Conservation (phyloP, 192 early-diverging fungal genomes). For the Podila clonocystis region DNA sequence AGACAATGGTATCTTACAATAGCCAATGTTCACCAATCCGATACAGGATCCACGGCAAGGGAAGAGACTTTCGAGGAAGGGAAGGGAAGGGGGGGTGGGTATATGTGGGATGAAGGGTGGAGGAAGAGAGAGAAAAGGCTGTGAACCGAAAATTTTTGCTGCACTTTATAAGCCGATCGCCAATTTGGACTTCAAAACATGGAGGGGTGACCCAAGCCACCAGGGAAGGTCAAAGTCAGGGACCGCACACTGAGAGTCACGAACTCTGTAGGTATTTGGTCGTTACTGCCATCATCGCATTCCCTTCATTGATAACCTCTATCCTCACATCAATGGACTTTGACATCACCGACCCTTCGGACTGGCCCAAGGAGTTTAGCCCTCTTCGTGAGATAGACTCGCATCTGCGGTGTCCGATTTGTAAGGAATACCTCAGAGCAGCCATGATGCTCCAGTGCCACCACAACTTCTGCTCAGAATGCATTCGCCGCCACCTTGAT, state of each 20-base stretch:
- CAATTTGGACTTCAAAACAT: background rate
- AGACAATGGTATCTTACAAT: background rate
- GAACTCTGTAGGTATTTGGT: background rate
- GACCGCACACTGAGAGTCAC: background rate
- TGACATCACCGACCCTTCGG: slow-evolving; percentile 74
- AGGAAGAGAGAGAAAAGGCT: background rate
- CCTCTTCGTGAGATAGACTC: slow-evolving; percentile 70
- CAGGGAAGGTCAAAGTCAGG: background rate
- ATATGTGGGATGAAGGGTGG: slow-evolving; percentile 4
- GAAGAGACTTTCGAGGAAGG: background rate
- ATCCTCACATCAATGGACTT: slow-evolving; percentile 23
- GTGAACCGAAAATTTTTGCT: slow-evolving; percentile 12
- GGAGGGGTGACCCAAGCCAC: background rate
- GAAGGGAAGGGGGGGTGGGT: background rate
- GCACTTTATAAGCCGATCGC: background rate
- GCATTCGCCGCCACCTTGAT: slow-evolving; percentile 70
- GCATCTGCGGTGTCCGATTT: slow-evolving; percentile 78
- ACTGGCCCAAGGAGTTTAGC: slow-evolving; percentile 64
- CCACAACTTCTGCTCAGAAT: slow-evolving; percentile 84
- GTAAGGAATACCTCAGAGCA: slow-evolving; percentile 75
- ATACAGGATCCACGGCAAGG: background rate
- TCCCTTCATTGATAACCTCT: background rate
- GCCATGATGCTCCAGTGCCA: slow-evolving; percentile 71
- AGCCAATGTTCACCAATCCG: background rate
- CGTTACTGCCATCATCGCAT: background rate